These are phyloP conservation scores for Leucaena leucocephala DNA, from an alignment of 306 rosid species.

Conservation along the genomic window DNA sequence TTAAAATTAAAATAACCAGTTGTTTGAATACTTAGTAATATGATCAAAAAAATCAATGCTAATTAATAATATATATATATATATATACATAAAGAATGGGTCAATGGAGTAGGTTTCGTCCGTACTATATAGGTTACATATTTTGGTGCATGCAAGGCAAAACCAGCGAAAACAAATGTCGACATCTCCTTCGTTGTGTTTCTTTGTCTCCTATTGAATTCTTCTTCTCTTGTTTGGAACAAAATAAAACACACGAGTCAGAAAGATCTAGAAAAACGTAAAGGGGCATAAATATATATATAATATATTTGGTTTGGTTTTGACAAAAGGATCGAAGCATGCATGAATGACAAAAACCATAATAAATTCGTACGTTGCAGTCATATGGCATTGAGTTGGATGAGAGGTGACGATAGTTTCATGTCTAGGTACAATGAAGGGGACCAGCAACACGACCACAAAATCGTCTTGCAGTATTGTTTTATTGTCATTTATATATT, in stretches of 20 bases:
- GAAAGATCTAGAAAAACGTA: background rate
- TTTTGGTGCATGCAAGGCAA: background rate
- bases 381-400: background rate
- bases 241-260: background rate
- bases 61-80: too few species aligned
- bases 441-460: background rate
- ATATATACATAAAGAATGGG: too few species aligned
- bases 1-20: too few species aligned
- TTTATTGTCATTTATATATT: background rate
- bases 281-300: too few species aligned
- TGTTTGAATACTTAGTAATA: too few species aligned
- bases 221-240: background rate
- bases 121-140: slow-evolving; percentile 7
- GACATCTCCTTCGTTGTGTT: slow-evolving; percentile 3
- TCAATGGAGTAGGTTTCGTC: background rate
- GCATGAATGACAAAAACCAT: background rate
- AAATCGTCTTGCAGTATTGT: background rate
- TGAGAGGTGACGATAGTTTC: background rate
- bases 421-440: slow-evolving; percentile 20
- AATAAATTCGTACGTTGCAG: background rate
- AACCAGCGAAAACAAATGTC: background rate
- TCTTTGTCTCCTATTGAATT: background rate
- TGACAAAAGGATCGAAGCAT: background rate
- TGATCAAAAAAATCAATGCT: too few species aligned
- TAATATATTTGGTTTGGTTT: background rate